Percentiles rank a stretch among this genome's conserved stretches.
phyloP scores from a whole-genome alignment of 1,284 basidiomycete genomes.

The Naganishia sp. region DNA sequence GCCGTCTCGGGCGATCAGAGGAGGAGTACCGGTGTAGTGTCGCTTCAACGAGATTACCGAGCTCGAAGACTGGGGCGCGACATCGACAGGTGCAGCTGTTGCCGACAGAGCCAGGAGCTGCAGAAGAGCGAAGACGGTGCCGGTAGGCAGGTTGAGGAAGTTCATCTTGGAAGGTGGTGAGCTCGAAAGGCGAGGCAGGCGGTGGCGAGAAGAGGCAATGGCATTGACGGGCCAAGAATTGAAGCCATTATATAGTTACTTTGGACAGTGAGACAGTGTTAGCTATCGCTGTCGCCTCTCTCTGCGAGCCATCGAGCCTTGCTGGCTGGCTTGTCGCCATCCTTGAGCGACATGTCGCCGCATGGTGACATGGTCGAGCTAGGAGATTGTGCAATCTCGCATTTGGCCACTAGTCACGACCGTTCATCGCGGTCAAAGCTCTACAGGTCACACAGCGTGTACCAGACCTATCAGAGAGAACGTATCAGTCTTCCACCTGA shows the following conservation, averaged over 20 bases:
- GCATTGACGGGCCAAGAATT: not conserved
- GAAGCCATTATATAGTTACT: no score
- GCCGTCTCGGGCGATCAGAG: slow-evolving; percentile 16
- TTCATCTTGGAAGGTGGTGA: slow-evolving; percentile 10
- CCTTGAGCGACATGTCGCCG: not conserved
- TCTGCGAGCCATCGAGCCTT: not conserved
- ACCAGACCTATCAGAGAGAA: no score
- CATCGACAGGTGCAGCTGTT: slow-evolving; percentile 20
- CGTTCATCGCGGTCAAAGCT: no score
- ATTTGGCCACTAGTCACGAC: no score
- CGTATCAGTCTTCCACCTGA: no score
- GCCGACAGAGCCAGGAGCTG: slow-evolving; percentile 32
- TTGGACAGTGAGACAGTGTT: not conserved
- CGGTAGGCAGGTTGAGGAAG: slow-evolving; percentile 23
- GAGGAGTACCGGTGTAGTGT: slow-evolving; percentile 22
- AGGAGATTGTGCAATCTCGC: no score
- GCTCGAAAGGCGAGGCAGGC: not conserved
- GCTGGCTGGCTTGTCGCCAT: not conserved
- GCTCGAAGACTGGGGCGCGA: not conserved
- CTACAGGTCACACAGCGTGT: no score
- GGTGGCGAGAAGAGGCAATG: not conserved
- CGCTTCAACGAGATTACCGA: slow-evolving; percentile 22
- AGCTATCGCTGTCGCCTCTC: not conserved
- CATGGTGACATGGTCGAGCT: not conserved
- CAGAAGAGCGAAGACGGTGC: slow-evolving; percentile 40